These are phyloP conservation scores for Xylariaceae sp. DNA, from an alignment of 2,329 filamentous ascomycete genomes.

Conservation along the genomic window DNA sequence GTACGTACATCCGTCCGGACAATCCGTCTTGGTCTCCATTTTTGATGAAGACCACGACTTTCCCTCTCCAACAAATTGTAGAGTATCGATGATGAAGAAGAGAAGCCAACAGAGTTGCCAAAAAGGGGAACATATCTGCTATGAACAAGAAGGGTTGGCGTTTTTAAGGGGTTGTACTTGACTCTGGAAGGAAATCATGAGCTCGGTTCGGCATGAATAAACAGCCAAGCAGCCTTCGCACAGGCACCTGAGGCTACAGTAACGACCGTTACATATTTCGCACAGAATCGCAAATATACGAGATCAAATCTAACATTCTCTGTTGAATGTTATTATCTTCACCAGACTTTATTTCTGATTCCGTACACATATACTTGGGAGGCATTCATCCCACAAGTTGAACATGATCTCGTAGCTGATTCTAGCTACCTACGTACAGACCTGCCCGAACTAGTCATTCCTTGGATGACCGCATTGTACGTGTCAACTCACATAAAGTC, in stretches of 20 bases:
- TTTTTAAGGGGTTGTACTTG: slow-evolving; percentile 3
- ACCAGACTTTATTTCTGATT: not conserved
- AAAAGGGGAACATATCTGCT: too few species aligned
- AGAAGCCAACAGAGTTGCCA: not conserved
- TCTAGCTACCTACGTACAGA: too few species aligned
- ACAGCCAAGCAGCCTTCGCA: not conserved
- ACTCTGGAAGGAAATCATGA: not conserved
- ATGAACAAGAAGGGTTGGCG: not conserved
- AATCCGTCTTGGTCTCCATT: too few species aligned
- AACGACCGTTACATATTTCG: not conserved
- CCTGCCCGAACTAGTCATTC: not conserved
- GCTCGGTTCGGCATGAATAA: not conserved
- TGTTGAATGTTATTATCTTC: too few species aligned
- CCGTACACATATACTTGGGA: not conserved
- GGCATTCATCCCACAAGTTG: too few species aligned
- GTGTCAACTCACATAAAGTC: too few species aligned
- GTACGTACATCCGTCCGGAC: too few species aligned
- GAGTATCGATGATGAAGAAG: not conserved
- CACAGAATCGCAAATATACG: not conserved
- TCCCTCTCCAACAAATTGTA: not conserved
- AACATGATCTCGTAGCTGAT: too few species aligned
- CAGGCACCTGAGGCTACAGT: not conserved
- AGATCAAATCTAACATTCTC: not conserved
- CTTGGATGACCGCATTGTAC: not conserved
- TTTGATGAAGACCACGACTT: too few species aligned